Percentiles rank a stretch among this genome's conserved stretches.
Evolutionary conservation across 768 basidiomycete species (phyloP).

Genomic region (Hericium coralloides): DNA sequence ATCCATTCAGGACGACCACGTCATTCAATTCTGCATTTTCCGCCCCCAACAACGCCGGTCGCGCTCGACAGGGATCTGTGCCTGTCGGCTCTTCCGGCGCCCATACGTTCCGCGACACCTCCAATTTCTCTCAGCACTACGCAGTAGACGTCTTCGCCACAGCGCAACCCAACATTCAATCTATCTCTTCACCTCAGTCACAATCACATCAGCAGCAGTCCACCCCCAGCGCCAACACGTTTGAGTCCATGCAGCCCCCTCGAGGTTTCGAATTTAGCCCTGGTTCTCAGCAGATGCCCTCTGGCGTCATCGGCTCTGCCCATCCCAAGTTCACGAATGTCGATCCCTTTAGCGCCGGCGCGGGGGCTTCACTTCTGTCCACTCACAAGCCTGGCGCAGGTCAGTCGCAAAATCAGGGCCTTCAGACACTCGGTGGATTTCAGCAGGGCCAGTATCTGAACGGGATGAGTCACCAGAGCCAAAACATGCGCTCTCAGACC

Average conservation of each 20-base stretch:
- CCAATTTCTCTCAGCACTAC: slow-evolving; percentile 13
- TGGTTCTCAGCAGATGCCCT: slow-evolving; percentile 3
- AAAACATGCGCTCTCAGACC: slow-evolving; percentile 53
- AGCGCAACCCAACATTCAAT: slow-evolving; percentile 3
- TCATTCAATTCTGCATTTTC: slow-evolving; percentile 13
- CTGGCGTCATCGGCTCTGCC: slow-evolving; percentile 4
- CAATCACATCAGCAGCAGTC: slow-evolving; percentile 12
- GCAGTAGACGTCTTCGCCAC: slow-evolving; percentile 13
- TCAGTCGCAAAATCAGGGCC: slow-evolving; percentile 25
- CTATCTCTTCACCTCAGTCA: slow-evolving; percentile 6
- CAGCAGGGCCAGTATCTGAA: slow-evolving; percentile 28
- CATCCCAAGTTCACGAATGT: slow-evolving; percentile 7
- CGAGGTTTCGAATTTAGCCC: slow-evolving; percentile 11
- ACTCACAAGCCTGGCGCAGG: slow-evolving; percentile 9
- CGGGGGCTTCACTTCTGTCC: not conserved
- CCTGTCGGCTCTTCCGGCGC: slow-evolving; percentile 1
- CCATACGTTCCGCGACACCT: slow-evolving; percentile 16
- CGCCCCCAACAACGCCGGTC: slow-evolving; percentile 2
- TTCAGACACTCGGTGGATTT: slow-evolving; percentile 25
- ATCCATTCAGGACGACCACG: slow-evolving; percentile 15
- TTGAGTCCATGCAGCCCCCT: slow-evolving; percentile 6
- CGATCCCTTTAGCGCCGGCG: slow-evolving; percentile 11
- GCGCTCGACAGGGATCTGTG: slow-evolving; percentile 11
- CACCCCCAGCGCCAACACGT: not conserved
- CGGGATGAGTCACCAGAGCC: slow-evolving; percentile 24